Conservation (phyloP, 306 rosid genomes). For the Quillaja saponaria region DNA sequence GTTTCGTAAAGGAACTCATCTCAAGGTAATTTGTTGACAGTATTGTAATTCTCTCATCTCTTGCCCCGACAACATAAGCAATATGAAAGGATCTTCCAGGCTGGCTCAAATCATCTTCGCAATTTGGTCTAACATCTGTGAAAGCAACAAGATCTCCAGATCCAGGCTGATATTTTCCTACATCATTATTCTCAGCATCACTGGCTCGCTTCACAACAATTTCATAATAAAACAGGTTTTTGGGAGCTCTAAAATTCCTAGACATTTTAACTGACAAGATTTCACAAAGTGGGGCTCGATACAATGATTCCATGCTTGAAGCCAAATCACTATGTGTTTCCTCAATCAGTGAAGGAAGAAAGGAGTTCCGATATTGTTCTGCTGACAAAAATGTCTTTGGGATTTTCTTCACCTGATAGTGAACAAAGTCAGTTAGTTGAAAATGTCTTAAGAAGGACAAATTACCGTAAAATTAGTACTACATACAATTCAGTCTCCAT, state of each 20-base stretch:
- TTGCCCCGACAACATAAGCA: conserved; percentile 18
- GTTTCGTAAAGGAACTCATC: neutral
- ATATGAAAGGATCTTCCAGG: conserved; percentile 29
- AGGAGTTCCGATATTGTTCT: conserved; percentile 42
- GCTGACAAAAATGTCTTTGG: conserved; percentile 43
- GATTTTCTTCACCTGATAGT: conserved; percentile 45
- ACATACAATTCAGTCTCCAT: neutral
- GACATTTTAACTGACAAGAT: conserved; percentile 18
- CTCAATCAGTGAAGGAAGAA: conserved; percentile 50
- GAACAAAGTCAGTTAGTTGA: conserved; percentile 4
- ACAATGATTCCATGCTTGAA: conserved; percentile 35
- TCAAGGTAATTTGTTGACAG: conserved; percentile 18
- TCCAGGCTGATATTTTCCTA: conserved; percentile 38
- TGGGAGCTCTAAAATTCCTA: neutral
- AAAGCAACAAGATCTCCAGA: conserved; percentile 56
- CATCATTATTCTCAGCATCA: neutral
- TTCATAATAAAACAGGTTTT: conserved; percentile 25
- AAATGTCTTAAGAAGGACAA: too few species aligned
- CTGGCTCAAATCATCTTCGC: conserved; percentile 35
- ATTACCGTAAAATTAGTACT: too few species aligned
- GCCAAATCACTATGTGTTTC: conserved; percentile 53
- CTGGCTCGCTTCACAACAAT: conserved; percentile 2
- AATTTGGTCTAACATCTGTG: conserved; percentile 36
- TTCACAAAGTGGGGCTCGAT: conserved; percentile 37
- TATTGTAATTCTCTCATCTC: neutral